Percentiles rank a stretch among this genome's conserved stretches.
Conservation (phyloP, 139 green algal genomes). For the Volvox africanus region DNA sequence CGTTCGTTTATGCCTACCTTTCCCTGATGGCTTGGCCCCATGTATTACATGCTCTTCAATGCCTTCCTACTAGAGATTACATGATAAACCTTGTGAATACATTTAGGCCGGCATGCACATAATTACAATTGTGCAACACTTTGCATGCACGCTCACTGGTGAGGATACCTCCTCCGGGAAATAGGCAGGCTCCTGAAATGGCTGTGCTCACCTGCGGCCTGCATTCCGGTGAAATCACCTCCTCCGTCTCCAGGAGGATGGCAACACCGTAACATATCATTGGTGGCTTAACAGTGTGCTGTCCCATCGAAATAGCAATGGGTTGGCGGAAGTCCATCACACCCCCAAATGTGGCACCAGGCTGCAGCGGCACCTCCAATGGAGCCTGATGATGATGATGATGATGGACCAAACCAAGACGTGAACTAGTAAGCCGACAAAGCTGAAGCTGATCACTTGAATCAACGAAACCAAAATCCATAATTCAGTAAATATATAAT, state of each 20-base stretch:
- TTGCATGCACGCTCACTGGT: neutral
- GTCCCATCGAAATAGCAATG: neutral
- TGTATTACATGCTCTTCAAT: too few species aligned
- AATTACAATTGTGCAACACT: too few species aligned
- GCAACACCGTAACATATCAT: constrained; percentile 56
- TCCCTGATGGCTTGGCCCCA: neutral
- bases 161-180: neutral
- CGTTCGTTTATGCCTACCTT: neutral
- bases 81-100: too few species aligned
- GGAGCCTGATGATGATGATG: constrained; percentile 73
- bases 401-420: too few species aligned
- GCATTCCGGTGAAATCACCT: constrained; percentile 63
- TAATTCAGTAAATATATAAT: too few species aligned
- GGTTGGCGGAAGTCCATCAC: constrained; percentile 75
- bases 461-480: too few species aligned
- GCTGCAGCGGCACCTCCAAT: constrained; percentile 71
- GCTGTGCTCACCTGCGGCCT: constrained; percentile 39
- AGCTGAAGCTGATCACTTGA: too few species aligned
- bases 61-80: too few species aligned
- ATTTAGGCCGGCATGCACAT: neutral
- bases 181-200: neutral
- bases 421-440: too few species aligned
- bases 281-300: neutral
- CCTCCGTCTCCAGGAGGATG: constrained; percentile 77
- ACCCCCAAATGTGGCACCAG: constrained; percentile 73